These are phyloP conservation scores for Claviceps citrina DNA, from an alignment of 2,329 filamentous ascomycete species.

Conservation along the genomic window DNA sequence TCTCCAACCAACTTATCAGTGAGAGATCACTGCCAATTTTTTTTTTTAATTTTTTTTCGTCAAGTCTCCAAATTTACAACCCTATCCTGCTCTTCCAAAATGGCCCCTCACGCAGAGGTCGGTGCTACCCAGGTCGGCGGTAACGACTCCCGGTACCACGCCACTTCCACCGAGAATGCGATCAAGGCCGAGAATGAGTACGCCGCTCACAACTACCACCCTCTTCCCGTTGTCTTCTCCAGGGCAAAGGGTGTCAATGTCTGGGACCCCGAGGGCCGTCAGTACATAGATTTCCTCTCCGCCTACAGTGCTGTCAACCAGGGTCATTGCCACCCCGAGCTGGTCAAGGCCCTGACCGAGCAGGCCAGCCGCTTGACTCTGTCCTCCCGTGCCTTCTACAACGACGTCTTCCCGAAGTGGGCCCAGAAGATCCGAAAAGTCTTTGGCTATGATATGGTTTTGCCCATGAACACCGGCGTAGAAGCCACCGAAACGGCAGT, in stretches of 20 bases:
- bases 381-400: constrained; percentile 91
- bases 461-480: constrained; percentile 96
- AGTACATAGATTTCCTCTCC: constrained; percentile 95
- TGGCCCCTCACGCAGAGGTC: constrained; percentile 45
- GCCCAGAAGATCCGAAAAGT: constrained; percentile 78
- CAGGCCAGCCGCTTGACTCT: constrained; percentile 82
- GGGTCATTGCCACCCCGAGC: constrained; percentile 92
- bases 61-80: too few species aligned
- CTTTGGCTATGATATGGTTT: constrained; percentile 93
- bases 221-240: constrained; percentile 84
- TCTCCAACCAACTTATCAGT: too few species aligned
- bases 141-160: constrained; percentile 43
- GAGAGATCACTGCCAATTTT: neutral
- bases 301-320: constrained; percentile 98
- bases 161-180: constrained; percentile 61
- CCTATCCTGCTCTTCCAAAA: constrained; percentile 17
- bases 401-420: constrained; percentile 93
- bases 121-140: constrained; percentile 13
- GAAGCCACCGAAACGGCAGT: constrained; percentile 92
- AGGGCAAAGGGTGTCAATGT: constrained; percentile 73
- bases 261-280: constrained; percentile 90
- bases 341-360: constrained; percentile 76
- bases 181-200: constrained; percentile 68
- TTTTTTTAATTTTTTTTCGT: too few species aligned
- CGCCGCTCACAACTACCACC: constrained; percentile 98